Evolutionary conservation across 139 green algal genomes (phyloP).

Genomic region (Ostreobium quekettii): DNA sequence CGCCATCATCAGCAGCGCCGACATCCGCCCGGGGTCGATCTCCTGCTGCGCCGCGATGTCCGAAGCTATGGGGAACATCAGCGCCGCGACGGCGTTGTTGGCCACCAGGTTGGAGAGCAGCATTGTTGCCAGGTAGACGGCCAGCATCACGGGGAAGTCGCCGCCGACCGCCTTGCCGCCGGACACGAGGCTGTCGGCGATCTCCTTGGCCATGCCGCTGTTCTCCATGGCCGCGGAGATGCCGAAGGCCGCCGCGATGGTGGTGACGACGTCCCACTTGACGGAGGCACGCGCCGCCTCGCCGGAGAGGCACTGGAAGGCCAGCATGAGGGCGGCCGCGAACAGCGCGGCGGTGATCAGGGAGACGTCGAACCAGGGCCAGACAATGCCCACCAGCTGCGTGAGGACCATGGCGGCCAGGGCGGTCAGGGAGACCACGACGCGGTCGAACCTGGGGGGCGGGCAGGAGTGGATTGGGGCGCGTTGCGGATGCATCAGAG

Average conservation of each 20-base stretch:
- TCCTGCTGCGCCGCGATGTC: conserved; percentile 5
- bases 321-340: conserved; percentile 7
- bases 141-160: conserved; percentile 26
- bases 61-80: conserved; percentile 18
- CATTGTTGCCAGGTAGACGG: conserved; percentile 50
- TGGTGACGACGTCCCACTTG: conserved; percentile 50
- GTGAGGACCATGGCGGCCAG: conserved; percentile 6
- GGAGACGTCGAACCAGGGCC: neutral
- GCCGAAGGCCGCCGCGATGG: conserved; percentile 52
- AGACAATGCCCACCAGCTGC: conserved; percentile 13
- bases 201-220: conserved; percentile 30
- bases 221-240: conserved; percentile 41
- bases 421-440: neutral
- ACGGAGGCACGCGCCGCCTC: conserved; percentile 30
- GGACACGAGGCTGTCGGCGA: conserved; percentile 35
- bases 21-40: conserved; percentile 2
- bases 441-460: conserved; percentile 16
- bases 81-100: conserved; percentile 19
- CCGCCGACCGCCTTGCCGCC: conserved; percentile 31
- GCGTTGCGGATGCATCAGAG: no score
- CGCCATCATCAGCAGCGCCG: conserved; percentile 28
- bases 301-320: conserved; percentile 22
- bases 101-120: conserved; percentile 43
- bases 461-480: no score
- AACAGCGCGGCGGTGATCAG: conserved; percentile 12